Evolutionary conservation across 805 yeast species (phyloP), one percentile per base, ranked within the genome.

Genomic region (Alloascoidea africana): DNA sequence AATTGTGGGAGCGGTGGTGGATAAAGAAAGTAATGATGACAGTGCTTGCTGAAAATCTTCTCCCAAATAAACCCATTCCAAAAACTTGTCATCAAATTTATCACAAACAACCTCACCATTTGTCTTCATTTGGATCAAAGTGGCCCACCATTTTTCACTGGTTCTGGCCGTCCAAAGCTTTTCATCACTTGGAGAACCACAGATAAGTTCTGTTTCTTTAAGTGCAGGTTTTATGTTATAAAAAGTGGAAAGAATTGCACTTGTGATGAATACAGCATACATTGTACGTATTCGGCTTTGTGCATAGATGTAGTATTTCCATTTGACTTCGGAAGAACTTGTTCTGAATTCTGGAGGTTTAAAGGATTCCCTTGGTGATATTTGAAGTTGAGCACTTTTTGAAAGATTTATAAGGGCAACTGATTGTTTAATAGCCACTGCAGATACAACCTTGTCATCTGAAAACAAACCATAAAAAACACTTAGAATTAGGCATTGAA

Each of bases 391-490:
- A 23, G n/a, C 13, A 23, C 30, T 8, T 23, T 23, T 8, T 74
- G 51, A 85, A 62, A n/a, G n/a, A 1, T 87, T 74, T 45, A 82
- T 76, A 38, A 86, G 68, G 0, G 94, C 94, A 50, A 78, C 75
- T n/a, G 85, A 78, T 52, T 85, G 95, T 41, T 89, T 70, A 27
- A 81, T 71, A 1, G 86, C 81, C 42, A 81, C 73, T 44, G 72
- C 73, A 40, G 76, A 85, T 48, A 76, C 76, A 43, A 75, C 79
- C 27, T 59, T 57, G 42, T 68, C 62, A 38, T 65, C 71, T 3
- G 85, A 82, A 61, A 86, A 85, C n/a, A 86, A 58, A 0, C 95
- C 94, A 58, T 83, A 85, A 15, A 83, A 65, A 3, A 86, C 86
- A 36, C 87, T 79, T 35, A 87, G 63, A 1, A 87, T 75, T 39